Evolutionary conservation across 352 stramenopile species (phyloP).

Genomic region (Phytopythium ostracodes): DNA sequence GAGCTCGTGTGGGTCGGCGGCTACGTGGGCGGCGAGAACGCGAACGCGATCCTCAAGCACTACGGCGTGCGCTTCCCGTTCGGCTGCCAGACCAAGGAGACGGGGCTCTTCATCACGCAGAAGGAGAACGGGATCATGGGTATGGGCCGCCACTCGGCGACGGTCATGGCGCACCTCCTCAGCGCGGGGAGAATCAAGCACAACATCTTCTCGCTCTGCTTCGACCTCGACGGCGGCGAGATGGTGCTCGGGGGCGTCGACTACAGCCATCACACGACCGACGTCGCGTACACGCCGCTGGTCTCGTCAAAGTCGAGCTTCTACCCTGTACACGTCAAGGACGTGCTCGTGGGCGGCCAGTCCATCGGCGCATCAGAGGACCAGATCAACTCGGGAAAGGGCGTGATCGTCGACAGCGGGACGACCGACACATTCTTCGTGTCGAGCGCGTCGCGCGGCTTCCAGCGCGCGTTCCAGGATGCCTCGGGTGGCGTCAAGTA

Average conservation of each 20-base stretch:
- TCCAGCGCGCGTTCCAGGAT: constrained; percentile 45
- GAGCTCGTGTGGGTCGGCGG: constrained; percentile 80
- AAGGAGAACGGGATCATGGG: constrained; percentile 91
- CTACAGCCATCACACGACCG: constrained; percentile 59
- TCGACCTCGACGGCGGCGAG: constrained; percentile 52
- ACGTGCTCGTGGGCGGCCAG: constrained; percentile 54
- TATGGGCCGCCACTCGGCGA: constrained; percentile 58
- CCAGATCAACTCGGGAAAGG: constrained; percentile 63
- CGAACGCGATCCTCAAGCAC: constrained; percentile 43
- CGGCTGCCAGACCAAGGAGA: constrained; percentile 81
- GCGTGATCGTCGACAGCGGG: constrained; percentile 83
- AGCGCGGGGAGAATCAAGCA: constrained; percentile 42
- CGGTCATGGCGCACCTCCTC: constrained; percentile 72
- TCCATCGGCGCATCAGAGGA: constrained; percentile 37
- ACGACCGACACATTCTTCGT: constrained; percentile 86
- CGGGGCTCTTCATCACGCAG: constrained; percentile 81
- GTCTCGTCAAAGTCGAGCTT: constrained; percentile 40
- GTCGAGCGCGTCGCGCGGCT: constrained; percentile 34
- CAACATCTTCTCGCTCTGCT: constrained; percentile 83
- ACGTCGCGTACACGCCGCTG: constrained; percentile 66
- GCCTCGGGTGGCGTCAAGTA: constrained; percentile 46
- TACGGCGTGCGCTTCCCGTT: constrained; percentile 76
- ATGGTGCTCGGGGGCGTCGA: constrained; percentile 82
- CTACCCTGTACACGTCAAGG: constrained; percentile 83
- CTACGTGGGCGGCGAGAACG: constrained; percentile 35